Evolutionary conservation across 1,284 basidiomycete genomes (phyloP).

Genomic region (Chalciporus sp.): DNA sequence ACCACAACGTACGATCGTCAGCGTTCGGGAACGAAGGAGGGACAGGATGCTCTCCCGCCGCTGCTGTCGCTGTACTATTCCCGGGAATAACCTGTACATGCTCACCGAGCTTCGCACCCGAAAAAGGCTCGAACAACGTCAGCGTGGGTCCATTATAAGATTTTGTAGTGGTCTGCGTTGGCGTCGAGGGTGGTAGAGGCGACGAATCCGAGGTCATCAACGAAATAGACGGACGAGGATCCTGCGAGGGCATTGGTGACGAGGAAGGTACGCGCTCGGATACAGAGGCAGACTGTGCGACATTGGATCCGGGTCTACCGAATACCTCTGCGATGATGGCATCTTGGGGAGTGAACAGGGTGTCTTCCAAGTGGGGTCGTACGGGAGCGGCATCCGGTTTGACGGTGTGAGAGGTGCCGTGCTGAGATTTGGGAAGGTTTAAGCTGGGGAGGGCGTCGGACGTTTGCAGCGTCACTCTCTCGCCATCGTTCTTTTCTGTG

Average conservation of each 20-base stretch:
- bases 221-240: slow-evolving; percentile 14
- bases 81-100: slow-evolving; percentile 12
- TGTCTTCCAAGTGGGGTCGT: not conserved
- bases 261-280: not conserved
- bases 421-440: slow-evolving; percentile 1
- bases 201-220: slow-evolving; percentile 17
- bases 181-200: slow-evolving; percentile 8
- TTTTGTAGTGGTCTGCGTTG: not conserved
- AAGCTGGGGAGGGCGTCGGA: slow-evolving; percentile 9
- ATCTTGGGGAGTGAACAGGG: slow-evolving; percentile 63
- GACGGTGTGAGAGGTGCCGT: slow-evolving; percentile 2
- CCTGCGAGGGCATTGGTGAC: slow-evolving; percentile 5
- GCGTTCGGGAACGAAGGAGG: slow-evolving; percentile 7
- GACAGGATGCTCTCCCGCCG: slow-evolving; percentile 1
- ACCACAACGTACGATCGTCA: slow-evolving; percentile 56
- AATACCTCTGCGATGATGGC: slow-evolving; percentile 54
- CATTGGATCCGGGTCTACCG: slow-evolving; percentile 21
- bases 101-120: slow-evolving; percentile 29
- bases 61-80: not conserved
- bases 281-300: slow-evolving; percentile 2
- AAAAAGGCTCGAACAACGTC: slow-evolving; percentile 30
- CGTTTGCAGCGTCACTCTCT: slow-evolving; percentile 11
- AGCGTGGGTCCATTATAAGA: slow-evolving; percentile 9
- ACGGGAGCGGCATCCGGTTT: not conserved
- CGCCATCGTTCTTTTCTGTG: slow-evolving; percentile 13